phyloP scores from a whole-genome alignment of 139 green algal genomes.

The Microglena sp. region DNA sequence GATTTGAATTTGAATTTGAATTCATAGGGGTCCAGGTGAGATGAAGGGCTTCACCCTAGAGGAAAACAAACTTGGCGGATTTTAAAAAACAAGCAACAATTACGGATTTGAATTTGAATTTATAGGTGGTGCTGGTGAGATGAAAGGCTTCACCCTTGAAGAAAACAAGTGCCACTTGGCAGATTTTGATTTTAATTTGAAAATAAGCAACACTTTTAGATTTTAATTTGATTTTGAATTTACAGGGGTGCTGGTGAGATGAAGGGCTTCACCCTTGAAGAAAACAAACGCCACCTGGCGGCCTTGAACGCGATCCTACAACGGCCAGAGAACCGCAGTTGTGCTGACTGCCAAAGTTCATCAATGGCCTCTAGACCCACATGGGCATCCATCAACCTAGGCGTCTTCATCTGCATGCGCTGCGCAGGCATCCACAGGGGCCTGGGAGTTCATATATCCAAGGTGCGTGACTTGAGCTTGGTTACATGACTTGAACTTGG shows the following conservation, averaged over 20 bases:
- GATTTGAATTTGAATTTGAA: too few relatives aligned
- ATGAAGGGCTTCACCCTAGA: constrained; percentile 5
- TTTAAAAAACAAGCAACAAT: too few relatives aligned
- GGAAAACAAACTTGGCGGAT: constrained; percentile 6
- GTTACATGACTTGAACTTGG: too few relatives aligned
- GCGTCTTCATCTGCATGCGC: constrained; percentile 80
- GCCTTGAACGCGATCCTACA: not conserved
- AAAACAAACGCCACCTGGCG: constrained; percentile 6
- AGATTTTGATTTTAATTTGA: too few relatives aligned
- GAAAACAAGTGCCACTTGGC: constrained; percentile 8
- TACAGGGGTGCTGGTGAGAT: constrained; percentile 6
- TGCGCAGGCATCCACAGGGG: constrained; percentile 77
- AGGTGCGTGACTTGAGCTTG: too few relatives aligned
- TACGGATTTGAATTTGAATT: too few relatives aligned
- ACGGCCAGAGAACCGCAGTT: not conserved
- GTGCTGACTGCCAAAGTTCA: constrained; percentile 1
- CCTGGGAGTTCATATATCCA: constrained; percentile 61
- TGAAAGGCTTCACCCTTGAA: constrained; percentile 3
- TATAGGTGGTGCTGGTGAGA: constrained; percentile 6
- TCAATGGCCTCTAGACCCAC: constrained; percentile 35
- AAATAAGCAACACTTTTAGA: too few relatives aligned
- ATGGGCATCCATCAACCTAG: constrained; percentile 76
- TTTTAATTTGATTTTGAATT: too few relatives aligned
- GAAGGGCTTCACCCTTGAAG: constrained; percentile 6
- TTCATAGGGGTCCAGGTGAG: constrained; percentile 3